Conservation (phyloP, 2,329 filamentous ascomycete species). For the Aulographum hederae region DNA sequence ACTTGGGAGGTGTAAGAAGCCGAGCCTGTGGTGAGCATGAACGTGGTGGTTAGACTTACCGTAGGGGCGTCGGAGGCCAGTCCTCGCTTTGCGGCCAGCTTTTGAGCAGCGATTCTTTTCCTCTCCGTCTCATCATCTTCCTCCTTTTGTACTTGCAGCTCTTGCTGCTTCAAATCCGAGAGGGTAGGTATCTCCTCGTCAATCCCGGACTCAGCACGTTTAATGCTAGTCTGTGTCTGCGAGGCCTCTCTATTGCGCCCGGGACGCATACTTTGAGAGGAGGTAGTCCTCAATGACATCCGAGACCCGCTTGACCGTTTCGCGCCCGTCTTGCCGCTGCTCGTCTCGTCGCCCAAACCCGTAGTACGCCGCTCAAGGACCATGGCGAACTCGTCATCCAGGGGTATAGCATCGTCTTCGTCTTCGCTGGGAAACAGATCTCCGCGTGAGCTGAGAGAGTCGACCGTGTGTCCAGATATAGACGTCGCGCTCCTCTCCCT, state of each 20-base stretch:
- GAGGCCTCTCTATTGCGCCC: slow-evolving; percentile 9
- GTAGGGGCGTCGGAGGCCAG: slow-evolving; percentile 15
- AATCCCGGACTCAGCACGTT: slow-evolving; percentile 1
- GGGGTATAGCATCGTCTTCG: slow-evolving; percentile 80
- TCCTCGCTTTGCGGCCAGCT: slow-evolving; percentile 35
- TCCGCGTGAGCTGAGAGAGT: slow-evolving; percentile 71
- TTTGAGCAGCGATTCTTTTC: slow-evolving; percentile 35
- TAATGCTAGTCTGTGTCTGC: slow-evolving; percentile 10
- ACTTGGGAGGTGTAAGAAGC: neutral
- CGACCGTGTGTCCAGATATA: slow-evolving; percentile 63
- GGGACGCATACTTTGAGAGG: slow-evolving; percentile 24
- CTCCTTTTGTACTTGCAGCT: slow-evolving; percentile 31
- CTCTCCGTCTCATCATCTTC: slow-evolving; percentile 37
- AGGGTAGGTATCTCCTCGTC: slow-evolving; percentile 26
- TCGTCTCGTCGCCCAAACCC: slow-evolving; percentile 47
- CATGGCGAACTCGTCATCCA: slow-evolving; percentile 85
- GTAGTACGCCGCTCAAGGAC: slow-evolving; percentile 50
- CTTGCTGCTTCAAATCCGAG: slow-evolving; percentile 37
- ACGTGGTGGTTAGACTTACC: neutral
- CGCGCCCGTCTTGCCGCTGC: slow-evolving; percentile 39
- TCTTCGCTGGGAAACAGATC: slow-evolving; percentile 87
- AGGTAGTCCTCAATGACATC: slow-evolving; percentile 24
- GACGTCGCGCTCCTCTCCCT: slow-evolving; percentile 61
- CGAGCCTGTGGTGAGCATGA: neutral
- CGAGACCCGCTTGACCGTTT: slow-evolving; percentile 24